phyloP scores from a whole-genome alignment of 1,284 basidiomycete genomes.

The Ganoderma sinense region DNA sequence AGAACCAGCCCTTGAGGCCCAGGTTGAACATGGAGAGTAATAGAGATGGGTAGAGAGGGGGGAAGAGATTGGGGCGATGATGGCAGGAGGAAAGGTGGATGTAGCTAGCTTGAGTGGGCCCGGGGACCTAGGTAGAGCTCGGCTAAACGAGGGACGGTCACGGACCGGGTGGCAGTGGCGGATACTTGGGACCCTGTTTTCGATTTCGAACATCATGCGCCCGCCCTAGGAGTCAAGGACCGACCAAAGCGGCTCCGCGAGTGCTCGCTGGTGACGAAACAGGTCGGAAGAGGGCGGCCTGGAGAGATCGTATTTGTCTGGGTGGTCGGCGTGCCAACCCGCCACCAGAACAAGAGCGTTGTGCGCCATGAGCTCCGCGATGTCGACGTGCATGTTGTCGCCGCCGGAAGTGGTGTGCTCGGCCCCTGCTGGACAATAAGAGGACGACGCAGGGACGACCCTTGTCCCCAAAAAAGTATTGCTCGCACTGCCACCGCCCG shows the following conservation, averaged over 20 bases:
- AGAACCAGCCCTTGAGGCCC: neutral
- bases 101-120: neutral
- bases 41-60: neutral
- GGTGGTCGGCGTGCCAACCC: neutral
- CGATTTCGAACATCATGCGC: neutral
- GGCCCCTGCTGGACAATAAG: constrained; percentile 1
- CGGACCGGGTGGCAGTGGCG: constrained; percentile 6
- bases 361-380: neutral
- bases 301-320: neutral
- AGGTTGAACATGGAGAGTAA: neutral
- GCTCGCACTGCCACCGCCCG: neutral
- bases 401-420: neutral
- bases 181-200: neutral
- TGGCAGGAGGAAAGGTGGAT: neutral
- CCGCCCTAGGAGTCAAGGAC: neutral
- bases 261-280: neutral
- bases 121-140: neutral
- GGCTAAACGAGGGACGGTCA: neutral
- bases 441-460: neutral
- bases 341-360: neutral
- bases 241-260: neutral
- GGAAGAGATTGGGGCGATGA: neutral
- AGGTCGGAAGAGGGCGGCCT: neutral
- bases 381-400: neutral
- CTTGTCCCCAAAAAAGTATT: neutral